Percentiles rank a stretch among this genome's conserved stretches.
Conservation (phyloP, 2,329 filamentous ascomycete species). For the Sporothrix brasiliensis region DNA sequence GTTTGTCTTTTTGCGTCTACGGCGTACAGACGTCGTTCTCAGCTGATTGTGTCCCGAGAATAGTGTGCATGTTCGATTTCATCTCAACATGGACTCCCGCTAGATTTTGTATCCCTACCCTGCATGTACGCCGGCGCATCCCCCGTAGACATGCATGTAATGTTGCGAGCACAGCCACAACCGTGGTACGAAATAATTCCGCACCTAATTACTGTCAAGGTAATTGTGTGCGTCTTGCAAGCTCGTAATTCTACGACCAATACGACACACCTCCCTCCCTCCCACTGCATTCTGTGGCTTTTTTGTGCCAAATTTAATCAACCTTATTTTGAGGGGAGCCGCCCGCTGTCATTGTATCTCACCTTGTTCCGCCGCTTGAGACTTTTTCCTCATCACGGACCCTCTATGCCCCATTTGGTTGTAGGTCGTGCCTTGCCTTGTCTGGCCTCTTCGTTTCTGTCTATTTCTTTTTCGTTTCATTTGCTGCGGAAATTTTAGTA, state of each 20-base stretch:
- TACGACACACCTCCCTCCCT: background rate
- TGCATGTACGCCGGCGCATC: too few relatives aligned
- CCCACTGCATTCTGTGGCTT: background rate
- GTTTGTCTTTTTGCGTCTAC: background rate
- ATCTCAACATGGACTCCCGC: background rate
- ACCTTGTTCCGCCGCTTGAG: background rate
- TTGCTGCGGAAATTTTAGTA: background rate
- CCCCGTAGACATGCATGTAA: too few relatives aligned
- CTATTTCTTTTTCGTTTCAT: background rate
- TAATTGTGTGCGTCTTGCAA: too few relatives aligned
- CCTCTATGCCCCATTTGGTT: too few relatives aligned
- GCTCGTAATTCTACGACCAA: background rate
- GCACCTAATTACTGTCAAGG: too few relatives aligned
- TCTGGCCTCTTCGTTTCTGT: too few relatives aligned
- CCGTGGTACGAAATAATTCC: too few relatives aligned
- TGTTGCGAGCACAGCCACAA: too few relatives aligned
- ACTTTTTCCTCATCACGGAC: background rate
- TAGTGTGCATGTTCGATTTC: background rate
- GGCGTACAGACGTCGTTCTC: background rate
- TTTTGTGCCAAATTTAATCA: background rate
- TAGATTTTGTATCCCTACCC: background rate
- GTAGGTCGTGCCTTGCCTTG: too few relatives aligned
- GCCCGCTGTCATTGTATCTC: too few relatives aligned
- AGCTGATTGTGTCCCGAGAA: background rate
- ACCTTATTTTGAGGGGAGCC: background rate